Evolutionary conservation across 805 yeast genomes (phyloP).

Genomic region (Spathaspora girioi): DNA sequence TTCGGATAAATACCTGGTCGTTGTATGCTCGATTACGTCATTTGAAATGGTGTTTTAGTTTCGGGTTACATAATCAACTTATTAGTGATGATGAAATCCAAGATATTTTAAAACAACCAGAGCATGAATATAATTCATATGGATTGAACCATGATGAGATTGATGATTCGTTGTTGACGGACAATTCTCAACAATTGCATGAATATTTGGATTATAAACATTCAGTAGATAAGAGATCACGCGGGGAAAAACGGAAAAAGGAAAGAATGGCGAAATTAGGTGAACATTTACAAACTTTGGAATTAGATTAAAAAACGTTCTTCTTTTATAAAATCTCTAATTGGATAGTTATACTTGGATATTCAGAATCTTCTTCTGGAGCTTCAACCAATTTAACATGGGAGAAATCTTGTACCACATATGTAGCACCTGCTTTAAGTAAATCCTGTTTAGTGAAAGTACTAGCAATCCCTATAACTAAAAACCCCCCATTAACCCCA

Average conservation of each 20-base stretch:
- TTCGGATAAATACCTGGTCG: slow-evolving; percentile 50
- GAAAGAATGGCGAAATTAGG: slow-evolving; percentile 33
- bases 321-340: not conserved
- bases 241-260: slow-evolving; percentile 33
- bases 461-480: slow-evolving; percentile 17
- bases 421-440: slow-evolving; percentile 14
- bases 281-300: slow-evolving; percentile 28
- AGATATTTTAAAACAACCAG: slow-evolving; percentile 35
- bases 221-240: slow-evolving; percentile 26
- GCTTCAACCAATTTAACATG: slow-evolving; percentile 2
- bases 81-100: slow-evolving; percentile 32
- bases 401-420: slow-evolving; percentile 15
- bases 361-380: not conserved
- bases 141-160: slow-evolving; percentile 10
- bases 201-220: slow-evolving; percentile 13
- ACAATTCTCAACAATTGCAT: slow-evolving; percentile 4
- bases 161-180: slow-evolving; percentile 10
- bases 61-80: slow-evolving; percentile 49
- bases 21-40: slow-evolving; percentile 45
- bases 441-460: slow-evolving; percentile 13
- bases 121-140: slow-evolving; percentile 14
- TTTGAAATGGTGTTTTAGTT: slow-evolving; percentile 49
- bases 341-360: not conserved
- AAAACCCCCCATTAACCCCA: slow-evolving; percentile 17
- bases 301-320: not conserved